Base-by-base conservation (phyloP, 2,329 filamentous ascomycete species). In the Herpotrichia juniperi region DNA sequence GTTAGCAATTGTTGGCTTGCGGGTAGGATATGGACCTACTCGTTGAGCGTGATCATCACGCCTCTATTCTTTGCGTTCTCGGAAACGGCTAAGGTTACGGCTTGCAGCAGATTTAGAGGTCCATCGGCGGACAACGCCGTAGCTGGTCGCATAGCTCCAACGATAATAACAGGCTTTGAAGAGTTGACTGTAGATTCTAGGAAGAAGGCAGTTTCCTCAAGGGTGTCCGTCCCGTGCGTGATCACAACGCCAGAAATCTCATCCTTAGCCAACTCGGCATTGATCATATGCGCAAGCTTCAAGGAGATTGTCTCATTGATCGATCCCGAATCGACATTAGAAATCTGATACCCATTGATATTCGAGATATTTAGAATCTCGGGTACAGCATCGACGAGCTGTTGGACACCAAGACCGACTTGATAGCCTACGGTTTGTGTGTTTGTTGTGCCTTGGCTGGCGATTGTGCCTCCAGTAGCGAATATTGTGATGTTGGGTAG, bases 141-240 rank as follows among this genome's bases (percentile, higher is more conserved):
- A 0, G 83, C 80, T 4, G 85, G 85, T 9, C 85, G 76, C 85
- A 87, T 87, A 16, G 85, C 80, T 4, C 84, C 85, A 1, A 85
- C 84, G 21, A 84, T 63, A 3, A 87, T 78, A 4, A 87, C 76
- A 0, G 85, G 84, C 67, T 87, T 87, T 25, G 76, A 75, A 37
- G 79, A 82, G 58, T 79, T 79, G 28, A 86, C 66, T 0, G 82
- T 84, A 3, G 83, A 70, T 56, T 87, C 81, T 8, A 87, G 72
- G 73, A 86, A 87, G 73, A 87, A 87, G 8, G 84, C 82, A 0
- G 82, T 81, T 67, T 87, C 85, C 61, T 87, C 85, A 1, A 88
- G 75, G 0, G 83, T 86, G 61, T 88, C 86, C 8, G 86, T 88
- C 42, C 86, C 85, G 60, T 88, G 85, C 0, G 85, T 87, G 47